Evolutionary conservation across 75 land plant species (phyloP), one percentile per base, ranked within the genome.

Genomic region (Selaginella tamariscina): DNA sequence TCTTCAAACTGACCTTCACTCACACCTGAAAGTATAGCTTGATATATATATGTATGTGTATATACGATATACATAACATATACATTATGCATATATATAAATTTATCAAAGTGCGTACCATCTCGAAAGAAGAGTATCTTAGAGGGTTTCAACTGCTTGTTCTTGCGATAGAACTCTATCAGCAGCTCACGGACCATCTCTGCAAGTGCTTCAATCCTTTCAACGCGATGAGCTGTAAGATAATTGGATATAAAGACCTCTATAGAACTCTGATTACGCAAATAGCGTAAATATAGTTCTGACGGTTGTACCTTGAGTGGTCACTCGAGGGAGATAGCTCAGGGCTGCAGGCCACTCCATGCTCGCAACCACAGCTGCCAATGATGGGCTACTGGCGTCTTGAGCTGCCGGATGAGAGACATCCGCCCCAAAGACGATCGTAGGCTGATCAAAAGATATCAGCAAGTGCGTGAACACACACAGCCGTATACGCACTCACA

Each of bases 281-380:
- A n/a, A n/a, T n/a, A n/a, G n/a, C n/a, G n/a, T n/a, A n/a, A n/a
- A n/a, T n/a, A n/a, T n/a, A n/a, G n/a, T n/a, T n/a, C n/a, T n/a
- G n/a, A n/a, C n/a, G n/a, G n/a, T n/a, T n/a, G n/a, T n/a, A n/a
- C n/a, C n/a, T 68, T 93, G 98, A 0, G 82, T 81, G 26, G 82
- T 75, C 74, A 84, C 85, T 54, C 90, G 70, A 18, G 95, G 84
- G 1, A 81, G 66, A 70, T 84, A 93, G 71, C 80, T 83, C 65
- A 81, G 85, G 57, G 88, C 84, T 30, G 79, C 78, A 0, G 98
- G 98, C 95, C 96, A 93, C 60, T 89, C 88, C 76, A 81, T 81
- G 79, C 86, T 93, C 0, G 96, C 98, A 24, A 93, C 98, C 26
- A 93, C 90, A 29, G 98, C 94, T 56, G 92, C 89, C 54, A 89